phyloP scores from a whole-genome alignment of 257 asterid species.

The Plantago major region DNA sequence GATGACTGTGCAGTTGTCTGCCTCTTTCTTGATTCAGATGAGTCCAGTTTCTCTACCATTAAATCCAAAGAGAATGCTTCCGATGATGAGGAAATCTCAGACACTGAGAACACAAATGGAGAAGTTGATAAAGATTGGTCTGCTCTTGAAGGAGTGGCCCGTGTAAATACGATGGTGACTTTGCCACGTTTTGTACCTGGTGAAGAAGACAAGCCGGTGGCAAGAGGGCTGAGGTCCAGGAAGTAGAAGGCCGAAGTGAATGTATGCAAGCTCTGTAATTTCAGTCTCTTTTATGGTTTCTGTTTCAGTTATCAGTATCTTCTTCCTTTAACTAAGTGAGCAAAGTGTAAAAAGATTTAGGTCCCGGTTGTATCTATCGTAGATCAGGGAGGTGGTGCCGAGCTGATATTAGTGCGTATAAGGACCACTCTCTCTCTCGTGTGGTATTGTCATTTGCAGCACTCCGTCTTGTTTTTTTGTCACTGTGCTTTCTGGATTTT shows the following conservation, averaged over 20 bases:
- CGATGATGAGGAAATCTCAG: conserved; percentile 19
- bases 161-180: conserved; percentile 38
- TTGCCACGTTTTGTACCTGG: conserved; percentile 36
- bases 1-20: conserved; percentile 69
- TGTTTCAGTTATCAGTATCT: conserved; percentile 1
- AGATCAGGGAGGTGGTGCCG: conserved; percentile 24
- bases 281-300: background rate
- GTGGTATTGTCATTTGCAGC: conserved; percentile 29
- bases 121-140: conserved; percentile 25
- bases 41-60: conserved; percentile 18
- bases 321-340: conserved; percentile 2
- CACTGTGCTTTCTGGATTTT: background rate
- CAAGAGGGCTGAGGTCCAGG: conserved; percentile 20
- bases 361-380: conserved; percentile 13
- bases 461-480: conserved; percentile 19
- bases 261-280: conserved; percentile 2
- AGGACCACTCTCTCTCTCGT: conserved; percentile 23
- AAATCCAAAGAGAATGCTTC: conserved; percentile 19
- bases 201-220: conserved; percentile 25
- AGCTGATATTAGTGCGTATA: conserved; percentile 37
- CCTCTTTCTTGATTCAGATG: conserved; percentile 44
- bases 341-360: background rate
- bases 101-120: conserved; percentile 19
- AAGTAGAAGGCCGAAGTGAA: conserved; percentile 11
- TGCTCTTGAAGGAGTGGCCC: conserved; percentile 36